Evolutionary conservation across 1,284 basidiomycete species (phyloP), one percentile per base, ranked within the genome.

Genomic region (Austropuccinia psidii): DNA sequence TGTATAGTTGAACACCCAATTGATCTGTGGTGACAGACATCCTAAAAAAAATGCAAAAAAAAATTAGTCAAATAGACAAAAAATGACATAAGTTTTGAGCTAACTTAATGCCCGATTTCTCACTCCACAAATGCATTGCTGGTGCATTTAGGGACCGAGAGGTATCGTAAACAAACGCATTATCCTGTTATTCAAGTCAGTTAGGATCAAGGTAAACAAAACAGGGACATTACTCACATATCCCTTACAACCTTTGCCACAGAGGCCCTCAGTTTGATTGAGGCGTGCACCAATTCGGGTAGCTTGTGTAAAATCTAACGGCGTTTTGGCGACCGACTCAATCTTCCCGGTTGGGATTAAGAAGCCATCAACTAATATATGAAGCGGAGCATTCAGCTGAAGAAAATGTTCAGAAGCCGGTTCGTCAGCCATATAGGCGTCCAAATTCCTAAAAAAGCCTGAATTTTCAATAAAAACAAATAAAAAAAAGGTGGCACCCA

Each of bases 1-100:
- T 82, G 76, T 84, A 84, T 11, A 85, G 78, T 81, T 83, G 75
- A 8, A 83, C 82, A 0, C 83, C 84, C 0, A 84, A 83, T 77
- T 85, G 85, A 77, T 85, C 82, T 2, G 85, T 84, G 0, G 81
- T 82, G 19, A 87, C 83, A 41, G 85, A 84, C 35, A 86, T 77
- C 65, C 85, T 85, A 60, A 15, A 27, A 43, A 50, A 17, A 39
- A 35, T 17, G 35, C 8, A 13, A 43, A 4, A 1, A 31, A 21
- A 41, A 21, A 2, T 21, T 29, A 61, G 21, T 50, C 33, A 29
- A 60, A 13, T 24, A 50, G 37, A 24, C 13, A 24, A 33, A 24
- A n/a, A 37, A 49, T 29, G 27, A 24, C 2, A 27, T 21, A 60
- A 52, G 37, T 62, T 74, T 27, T 24, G 43, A 37, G 55, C 77